Percentiles rank a stretch among this genome's conserved stretches.
Conservation (phyloP, 2,329 filamentous ascomycete genomes). For the Pseudogymnoascus sp. region DNA sequence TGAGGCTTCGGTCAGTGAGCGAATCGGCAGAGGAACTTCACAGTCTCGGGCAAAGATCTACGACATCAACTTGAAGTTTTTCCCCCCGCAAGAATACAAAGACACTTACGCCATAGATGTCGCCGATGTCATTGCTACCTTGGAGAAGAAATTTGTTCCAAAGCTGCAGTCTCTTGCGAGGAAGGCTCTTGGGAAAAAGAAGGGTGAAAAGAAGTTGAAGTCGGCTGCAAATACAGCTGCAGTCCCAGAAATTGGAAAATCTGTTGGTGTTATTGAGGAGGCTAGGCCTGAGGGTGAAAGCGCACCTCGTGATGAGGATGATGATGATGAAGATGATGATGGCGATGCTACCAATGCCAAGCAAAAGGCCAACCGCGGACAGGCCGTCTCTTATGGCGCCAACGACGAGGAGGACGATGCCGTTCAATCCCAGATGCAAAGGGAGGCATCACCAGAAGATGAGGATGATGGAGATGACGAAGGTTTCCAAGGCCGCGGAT, state of each 20-base stretch:
- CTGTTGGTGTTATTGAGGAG: constrained; percentile 48
- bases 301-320: constrained; percentile 43
- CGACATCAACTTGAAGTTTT: constrained; percentile 73
- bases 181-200: constrained; percentile 77
- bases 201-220: constrained; percentile 49
- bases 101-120: constrained; percentile 76
- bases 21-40: constrained; percentile 61
- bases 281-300: constrained; percentile 34
- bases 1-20: constrained; percentile 71
- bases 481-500: constrained; percentile 39
- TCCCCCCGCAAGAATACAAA: constrained; percentile 74
- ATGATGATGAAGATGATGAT: constrained; percentile 68
- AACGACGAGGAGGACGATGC: constrained; percentile 87
- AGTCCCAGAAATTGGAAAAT: constrained; percentile 66
- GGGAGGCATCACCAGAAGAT: constrained; percentile 48
- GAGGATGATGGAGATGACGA: constrained; percentile 48
- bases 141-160: constrained; percentile 75
- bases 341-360: constrained; percentile 70
- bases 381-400: constrained; percentile 81
- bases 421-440: constrained; percentile 56
- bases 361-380: constrained; percentile 64
- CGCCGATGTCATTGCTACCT: constrained; percentile 65
- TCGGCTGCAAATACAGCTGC: constrained; percentile 54
- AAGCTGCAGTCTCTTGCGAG: constrained; percentile 61
- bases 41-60: constrained; percentile 74